Percentiles rank a stretch among this genome's conserved stretches.
These are phyloP conservation scores for Lodderomyces elongisporus DNA, from an alignment of 1,139 yeast species.

Conservation along the genomic window DNA sequence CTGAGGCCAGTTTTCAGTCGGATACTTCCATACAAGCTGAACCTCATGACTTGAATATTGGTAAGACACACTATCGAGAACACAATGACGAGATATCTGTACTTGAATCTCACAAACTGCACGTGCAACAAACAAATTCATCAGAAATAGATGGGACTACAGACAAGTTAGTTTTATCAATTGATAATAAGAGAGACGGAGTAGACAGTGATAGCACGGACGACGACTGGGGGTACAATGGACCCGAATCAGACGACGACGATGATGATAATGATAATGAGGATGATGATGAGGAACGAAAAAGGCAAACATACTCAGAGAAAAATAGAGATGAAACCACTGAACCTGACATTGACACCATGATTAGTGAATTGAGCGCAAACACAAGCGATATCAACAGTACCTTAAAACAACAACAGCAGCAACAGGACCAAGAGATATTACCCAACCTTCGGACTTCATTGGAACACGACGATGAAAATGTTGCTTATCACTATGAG, in stretches of 20 bases:
- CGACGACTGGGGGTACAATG: constrained; percentile 24
- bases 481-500: constrained; percentile 7
- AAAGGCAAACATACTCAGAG: not conserved
- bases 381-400: constrained; percentile 18
- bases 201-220: constrained; percentile 9
- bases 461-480: not conserved
- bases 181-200: constrained; percentile 8
- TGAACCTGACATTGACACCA: constrained; percentile 26
- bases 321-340: constrained; percentile 1
- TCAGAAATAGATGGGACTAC: no score
- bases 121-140: no score
- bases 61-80: constrained; percentile 5
- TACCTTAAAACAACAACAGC: constrained; percentile 5
- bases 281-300: constrained; percentile 1
- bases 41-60: constrained; percentile 23
- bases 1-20: constrained; percentile 30
- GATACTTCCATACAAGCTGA: constrained; percentile 36
- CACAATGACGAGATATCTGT: no score
- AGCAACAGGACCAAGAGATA: constrained; percentile 11
- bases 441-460: constrained; percentile 7
- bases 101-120: no score
- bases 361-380: constrained; percentile 28
- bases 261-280: constrained; percentile 1
- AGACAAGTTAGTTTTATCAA: constrained; percentile 10
- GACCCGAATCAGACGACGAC: constrained; percentile 17